Conservation (phyloP, 2,329 filamentous ascomycete genomes). For the Alternaria triticina region DNA sequence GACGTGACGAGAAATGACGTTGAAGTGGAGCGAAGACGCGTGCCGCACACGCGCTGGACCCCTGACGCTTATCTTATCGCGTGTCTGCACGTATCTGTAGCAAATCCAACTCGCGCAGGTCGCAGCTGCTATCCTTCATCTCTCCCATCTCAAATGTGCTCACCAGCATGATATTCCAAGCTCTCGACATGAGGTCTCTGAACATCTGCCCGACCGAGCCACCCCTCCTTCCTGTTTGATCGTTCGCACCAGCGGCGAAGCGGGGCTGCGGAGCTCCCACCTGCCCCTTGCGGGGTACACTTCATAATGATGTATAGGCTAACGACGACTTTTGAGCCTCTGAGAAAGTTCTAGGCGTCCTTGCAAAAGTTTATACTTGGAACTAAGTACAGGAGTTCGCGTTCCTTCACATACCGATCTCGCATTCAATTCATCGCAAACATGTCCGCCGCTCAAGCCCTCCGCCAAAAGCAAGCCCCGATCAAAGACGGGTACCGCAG, state of each 20-base stretch:
- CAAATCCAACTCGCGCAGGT: neutral
- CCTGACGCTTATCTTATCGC: slow-evolving; percentile 3
- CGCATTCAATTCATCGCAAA: neutral
- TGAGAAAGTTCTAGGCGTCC: neutral
- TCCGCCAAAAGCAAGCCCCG: slow-evolving; percentile 57
- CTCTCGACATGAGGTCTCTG: neutral
- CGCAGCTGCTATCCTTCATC: neutral
- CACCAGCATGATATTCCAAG: neutral
- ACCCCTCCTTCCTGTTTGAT: slow-evolving; percentile 15
- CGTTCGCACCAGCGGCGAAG: slow-evolving; percentile 25
- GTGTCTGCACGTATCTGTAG: neutral
- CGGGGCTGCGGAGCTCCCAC: slow-evolving; percentile 25
- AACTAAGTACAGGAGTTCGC: neutral
- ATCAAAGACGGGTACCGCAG: slow-evolving; percentile 55
- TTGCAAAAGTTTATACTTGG: neutral
- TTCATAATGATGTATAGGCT: slow-evolving; percentile 1
- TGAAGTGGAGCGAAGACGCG: neutral
- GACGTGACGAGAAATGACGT: neutral
- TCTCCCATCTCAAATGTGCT: neutral
- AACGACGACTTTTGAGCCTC: neutral
- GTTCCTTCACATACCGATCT: neutral
- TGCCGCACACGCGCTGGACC: neutral
- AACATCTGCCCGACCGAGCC: neutral
- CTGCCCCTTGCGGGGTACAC: slow-evolving; percentile 27
- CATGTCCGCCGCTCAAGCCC: slow-evolving; percentile 43